phyloP scores from a whole-genome alignment of 805 yeast species.

The Candida ulmi region DNA sequence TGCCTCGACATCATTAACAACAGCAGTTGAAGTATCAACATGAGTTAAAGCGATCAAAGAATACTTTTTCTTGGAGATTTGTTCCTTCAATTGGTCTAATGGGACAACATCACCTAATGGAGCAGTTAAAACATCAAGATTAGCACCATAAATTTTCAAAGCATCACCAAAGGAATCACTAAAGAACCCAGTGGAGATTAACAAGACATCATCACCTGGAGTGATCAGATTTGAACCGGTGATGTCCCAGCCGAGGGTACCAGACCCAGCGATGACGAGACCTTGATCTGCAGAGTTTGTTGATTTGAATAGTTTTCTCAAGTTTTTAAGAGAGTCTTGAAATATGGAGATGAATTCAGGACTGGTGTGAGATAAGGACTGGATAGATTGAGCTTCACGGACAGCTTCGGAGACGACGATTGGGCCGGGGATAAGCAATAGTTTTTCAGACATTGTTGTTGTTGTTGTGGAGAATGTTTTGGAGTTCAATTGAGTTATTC shows the following conservation, averaged over 20 bases:
- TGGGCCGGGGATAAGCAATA: conserved; percentile 78
- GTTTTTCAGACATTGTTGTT: conserved; percentile 21
- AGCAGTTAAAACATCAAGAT: conserved; percentile 70
- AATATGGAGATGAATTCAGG: conserved; percentile 76
- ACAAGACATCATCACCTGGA: conserved; percentile 67
- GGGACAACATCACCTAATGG: conserved; percentile 69
- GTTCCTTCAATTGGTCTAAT: conserved; percentile 34
- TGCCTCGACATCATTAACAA: conserved; percentile 62
- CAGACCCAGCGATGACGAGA: conserved; percentile 81
- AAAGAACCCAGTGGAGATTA: conserved; percentile 87
- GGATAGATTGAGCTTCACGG: conserved; percentile 71
- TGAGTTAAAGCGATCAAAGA: conserved; percentile 81
- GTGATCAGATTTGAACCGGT: conserved; percentile 70
- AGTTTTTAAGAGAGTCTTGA: conserved; percentile 58
- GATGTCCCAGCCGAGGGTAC: conserved; percentile 94
- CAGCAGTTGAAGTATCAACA: conserved; percentile 97
- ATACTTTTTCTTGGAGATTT: conserved; percentile 35
- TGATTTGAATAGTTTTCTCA: conserved; percentile 72
- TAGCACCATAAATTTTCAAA: conserved; percentile 63
- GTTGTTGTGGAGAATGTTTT: conserved; percentile 12
- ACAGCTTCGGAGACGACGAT: conserved; percentile 79
- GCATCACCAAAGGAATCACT: conserved; percentile 78
- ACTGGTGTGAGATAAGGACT: conserved; percentile 85
- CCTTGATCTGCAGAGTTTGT: conserved; percentile 67
- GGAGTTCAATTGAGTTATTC: too few relatives aligned